Evolutionary conservation across 2,329 filamentous ascomycete species (phyloP).

Genomic region (Coniochaeta pulveracea): DNA sequence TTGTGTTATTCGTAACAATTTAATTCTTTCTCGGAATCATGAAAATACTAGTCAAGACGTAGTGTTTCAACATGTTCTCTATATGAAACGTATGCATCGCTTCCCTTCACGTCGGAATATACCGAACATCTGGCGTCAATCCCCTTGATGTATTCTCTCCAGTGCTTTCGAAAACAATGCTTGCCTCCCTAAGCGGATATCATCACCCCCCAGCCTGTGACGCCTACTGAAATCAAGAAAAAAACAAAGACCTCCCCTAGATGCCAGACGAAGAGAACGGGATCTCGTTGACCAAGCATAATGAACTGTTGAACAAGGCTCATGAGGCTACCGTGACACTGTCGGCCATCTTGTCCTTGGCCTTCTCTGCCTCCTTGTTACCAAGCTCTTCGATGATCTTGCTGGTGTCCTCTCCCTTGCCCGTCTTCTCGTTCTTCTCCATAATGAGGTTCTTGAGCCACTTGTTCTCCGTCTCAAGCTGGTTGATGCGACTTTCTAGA

Average conservation of each 20-base stretch:
- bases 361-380: conserved; percentile 13
- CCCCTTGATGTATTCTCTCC: neutral
- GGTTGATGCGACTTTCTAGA: conserved; percentile 61
- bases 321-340: conserved; percentile 2
- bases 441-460: conserved; percentile 73
- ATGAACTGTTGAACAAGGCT: too few relatives aligned
- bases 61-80: too few relatives aligned
- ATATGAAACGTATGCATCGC: too few relatives aligned
- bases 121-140: too few relatives aligned
- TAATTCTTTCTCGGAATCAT: too few relatives aligned
- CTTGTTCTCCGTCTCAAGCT: conserved; percentile 75
- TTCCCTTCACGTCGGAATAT: too few relatives aligned
- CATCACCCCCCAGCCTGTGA: neutral
- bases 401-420: conserved; percentile 37
- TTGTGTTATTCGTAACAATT: too few relatives aligned
- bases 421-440: conserved; percentile 57
- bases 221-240: conserved; percentile 1
- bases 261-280: neutral
- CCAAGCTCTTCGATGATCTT: conserved; percentile 32
- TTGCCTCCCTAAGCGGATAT: neutral
- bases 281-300: neutral
- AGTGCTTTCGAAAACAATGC: neutral
- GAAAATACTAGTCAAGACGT: too few relatives aligned
- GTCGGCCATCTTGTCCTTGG: conserved; percentile 3
- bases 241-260: conserved; percentile 4